These are phyloP conservation scores for Laguncularia racemosa DNA, from an alignment of 345 rosid genomes.

Conservation along the genomic window DNA sequence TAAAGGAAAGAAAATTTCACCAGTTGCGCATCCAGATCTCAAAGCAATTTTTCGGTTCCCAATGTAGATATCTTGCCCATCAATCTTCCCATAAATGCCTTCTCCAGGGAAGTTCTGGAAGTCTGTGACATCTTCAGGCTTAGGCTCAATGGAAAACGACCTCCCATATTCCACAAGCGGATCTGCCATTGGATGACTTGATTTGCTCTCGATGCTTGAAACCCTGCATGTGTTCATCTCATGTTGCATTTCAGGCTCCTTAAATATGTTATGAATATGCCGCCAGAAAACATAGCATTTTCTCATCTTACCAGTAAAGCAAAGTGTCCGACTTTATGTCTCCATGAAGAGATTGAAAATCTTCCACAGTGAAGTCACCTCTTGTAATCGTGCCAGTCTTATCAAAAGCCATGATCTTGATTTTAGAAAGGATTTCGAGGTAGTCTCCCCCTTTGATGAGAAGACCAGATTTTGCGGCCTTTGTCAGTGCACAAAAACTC, in stretches of 20 bases:
- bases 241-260: no score
- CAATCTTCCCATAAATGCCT: constrained; percentile 75
- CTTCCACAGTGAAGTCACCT: constrained; percentile 76
- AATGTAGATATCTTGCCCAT: constrained; percentile 51
- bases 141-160: constrained; percentile 51
- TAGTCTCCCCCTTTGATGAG: constrained; percentile 76
- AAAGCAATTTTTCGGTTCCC: constrained; percentile 63
- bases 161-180: constrained; percentile 61
- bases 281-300: neutral
- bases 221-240: constrained; percentile 37
- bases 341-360: constrained; percentile 37
- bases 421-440: constrained; percentile 72
- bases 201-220: constrained; percentile 83
- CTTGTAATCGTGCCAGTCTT: constrained; percentile 89
- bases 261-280: no score
- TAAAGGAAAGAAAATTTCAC: constrained; percentile 16
- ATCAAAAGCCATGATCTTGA: constrained; percentile 69
- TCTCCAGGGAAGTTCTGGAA: constrained; percentile 82
- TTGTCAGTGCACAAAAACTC: constrained; percentile 81
- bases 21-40: constrained; percentile 56
- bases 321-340: constrained; percentile 36
- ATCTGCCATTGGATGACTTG: constrained; percentile 91
- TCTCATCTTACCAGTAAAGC: constrained; percentile 52
- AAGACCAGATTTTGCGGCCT: constrained; percentile 79
- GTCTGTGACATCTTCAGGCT: constrained; percentile 57